Evolutionary conservation across 306 rosid species (phyloP).

Genomic region (Pterocarpus macrocarpus): DNA sequence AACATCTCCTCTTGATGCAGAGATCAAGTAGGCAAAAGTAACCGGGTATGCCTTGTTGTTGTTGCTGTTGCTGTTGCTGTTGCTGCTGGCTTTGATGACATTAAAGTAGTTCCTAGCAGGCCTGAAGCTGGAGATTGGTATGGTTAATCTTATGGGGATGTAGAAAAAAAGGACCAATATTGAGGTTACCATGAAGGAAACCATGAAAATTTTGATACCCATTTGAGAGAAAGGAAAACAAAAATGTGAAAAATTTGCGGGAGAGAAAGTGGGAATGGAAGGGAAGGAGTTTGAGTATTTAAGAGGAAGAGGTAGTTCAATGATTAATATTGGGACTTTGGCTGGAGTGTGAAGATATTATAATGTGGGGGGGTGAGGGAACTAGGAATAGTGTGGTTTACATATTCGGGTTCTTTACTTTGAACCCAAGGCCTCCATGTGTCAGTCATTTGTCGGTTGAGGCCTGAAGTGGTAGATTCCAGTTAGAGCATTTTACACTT

Average conservation of each 20-base stretch:
- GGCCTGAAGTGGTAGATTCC: slow-evolving; percentile 35
- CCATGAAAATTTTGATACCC: slow-evolving; percentile 70
- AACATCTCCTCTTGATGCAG: slow-evolving; percentile 83
- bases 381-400: slow-evolving; percentile 40
- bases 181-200: slow-evolving; percentile 62
- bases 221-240: slow-evolving; percentile 51
- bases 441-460: slow-evolving; percentile 56
- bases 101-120: slow-evolving; percentile 52
- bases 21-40: slow-evolving; percentile 80
- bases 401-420: slow-evolving; percentile 55
- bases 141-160: slow-evolving; percentile 70
- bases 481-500: slow-evolving; percentile 2
- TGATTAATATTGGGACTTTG: slow-evolving; percentile 33
- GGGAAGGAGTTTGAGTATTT: slow-evolving; percentile 12
- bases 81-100: slow-evolving; percentile 38
- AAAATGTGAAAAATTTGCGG: not conserved
- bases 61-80: not conserved
- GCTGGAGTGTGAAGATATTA: slow-evolving; percentile 13
- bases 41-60: slow-evolving; percentile 64
- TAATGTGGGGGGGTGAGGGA: slow-evolving; percentile 13
- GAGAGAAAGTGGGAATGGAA: slow-evolving; percentile 18
- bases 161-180: slow-evolving; percentile 58
- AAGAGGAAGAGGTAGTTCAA: slow-evolving; percentile 36
- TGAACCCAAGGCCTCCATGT: slow-evolving; percentile 48
- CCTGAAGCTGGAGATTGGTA: slow-evolving; percentile 56